Evolutionary conservation across 2,329 filamentous ascomycete genomes (phyloP), one percentile per base, ranked within the genome.

Genomic region (Cladophialophora psammophila): DNA sequence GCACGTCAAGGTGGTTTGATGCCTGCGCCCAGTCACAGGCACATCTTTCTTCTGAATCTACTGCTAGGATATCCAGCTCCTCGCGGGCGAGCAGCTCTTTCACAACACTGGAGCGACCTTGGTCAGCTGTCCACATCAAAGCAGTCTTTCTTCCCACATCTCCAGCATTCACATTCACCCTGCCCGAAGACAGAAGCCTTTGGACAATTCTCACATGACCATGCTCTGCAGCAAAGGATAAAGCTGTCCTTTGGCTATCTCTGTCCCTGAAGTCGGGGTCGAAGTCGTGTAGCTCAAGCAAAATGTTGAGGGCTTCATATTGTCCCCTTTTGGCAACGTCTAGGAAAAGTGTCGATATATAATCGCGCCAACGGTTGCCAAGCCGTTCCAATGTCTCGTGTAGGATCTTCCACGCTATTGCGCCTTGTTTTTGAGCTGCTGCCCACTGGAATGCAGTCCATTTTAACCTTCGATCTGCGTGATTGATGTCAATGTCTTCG

Each of bases 401-500:
- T n/a, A 42, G n/a, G 40, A 42, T 42, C 40, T 42, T 42, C 40
- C n/a, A 34, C 34, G 5, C 53, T 26, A 34, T 26, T 32, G 34
- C 26, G n/a, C 35, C 18, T 36, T 20, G n/a, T 34, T 56, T 38
- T 34, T 9, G 34, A 34, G 53, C 53, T 6, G 53, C 53, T 12
- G 53, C 53, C 53, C 53, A 56, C 10, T 56, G 53, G 53, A 56
- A 56, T 8, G 53, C 26, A 34, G 12, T 56, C 31, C 53, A 18
- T 15, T 38, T n/a, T 15, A 34, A 10, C 32, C 36, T 56, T 18
- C 26, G 26, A 9, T 56, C 53, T 18, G 31, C 20, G 32, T 32
- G 53, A 7, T n/a, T 15, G 26, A 56, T 34, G 13, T 56, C 32
- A n/a, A 56, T 34, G 12, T 13, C 34, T 35, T 5, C 31, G 2